These are phyloP conservation scores for Neurospora discreta DNA, from an alignment of 495 filamentous ascomycete genomes.

Conservation along the genomic window DNA sequence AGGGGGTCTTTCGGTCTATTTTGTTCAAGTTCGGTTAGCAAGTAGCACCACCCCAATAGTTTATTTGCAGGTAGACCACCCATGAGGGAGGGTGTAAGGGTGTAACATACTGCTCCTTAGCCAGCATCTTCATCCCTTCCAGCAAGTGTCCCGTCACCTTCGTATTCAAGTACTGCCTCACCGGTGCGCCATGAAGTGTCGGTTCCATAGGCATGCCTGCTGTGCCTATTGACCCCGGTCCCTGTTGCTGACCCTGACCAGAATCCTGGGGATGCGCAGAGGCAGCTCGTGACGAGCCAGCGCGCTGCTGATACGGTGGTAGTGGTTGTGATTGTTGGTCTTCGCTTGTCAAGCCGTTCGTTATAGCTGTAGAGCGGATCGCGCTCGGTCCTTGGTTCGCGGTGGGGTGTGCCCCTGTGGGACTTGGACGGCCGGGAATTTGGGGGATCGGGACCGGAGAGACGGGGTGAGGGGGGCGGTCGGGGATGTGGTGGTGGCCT, in stretches of 20 bases:
- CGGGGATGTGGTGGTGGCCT: constrained; percentile 2
- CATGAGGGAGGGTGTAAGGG: neutral
- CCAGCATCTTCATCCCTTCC: constrained; percentile 86
- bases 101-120: constrained; percentile 63
- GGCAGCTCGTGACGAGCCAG: constrained; percentile 31
- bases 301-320: constrained; percentile 2
- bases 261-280: constrained; percentile 38
- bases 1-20: constrained; percentile 71
- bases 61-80: neutral
- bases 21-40: neutral
- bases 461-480: constrained; percentile 3
- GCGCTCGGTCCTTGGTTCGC: constrained; percentile 31
- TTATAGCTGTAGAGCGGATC: constrained; percentile 10
- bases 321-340: constrained; percentile 6
- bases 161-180: constrained; percentile 79
- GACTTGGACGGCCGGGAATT: constrained; percentile 7
- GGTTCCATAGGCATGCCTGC: constrained; percentile 39
- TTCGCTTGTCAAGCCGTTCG: constrained; percentile 6
- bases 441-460: constrained; percentile 11
- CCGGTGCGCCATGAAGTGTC: constrained; percentile 66
- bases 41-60: neutral
- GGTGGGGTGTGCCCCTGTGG: constrained; percentile 15
- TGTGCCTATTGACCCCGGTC: neutral
- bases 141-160: constrained; percentile 75
- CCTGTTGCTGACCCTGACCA: neutral